phyloP scores from a whole-genome alignment of 768 basidiomycete genomes.

The Hydnomerulius pinastri region DNA sequence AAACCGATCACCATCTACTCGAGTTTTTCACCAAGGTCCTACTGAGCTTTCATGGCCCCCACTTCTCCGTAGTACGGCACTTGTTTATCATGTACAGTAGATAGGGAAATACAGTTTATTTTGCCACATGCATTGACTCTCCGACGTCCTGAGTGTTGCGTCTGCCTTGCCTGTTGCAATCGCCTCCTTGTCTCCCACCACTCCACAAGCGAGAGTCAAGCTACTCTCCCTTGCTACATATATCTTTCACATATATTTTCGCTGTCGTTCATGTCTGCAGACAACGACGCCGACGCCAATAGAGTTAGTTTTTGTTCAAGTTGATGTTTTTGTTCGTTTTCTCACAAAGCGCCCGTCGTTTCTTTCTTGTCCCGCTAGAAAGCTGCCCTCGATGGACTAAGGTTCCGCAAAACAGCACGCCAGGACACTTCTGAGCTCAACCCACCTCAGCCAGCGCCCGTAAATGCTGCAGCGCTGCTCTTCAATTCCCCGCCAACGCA shows the following conservation, averaged over 20 bases:
- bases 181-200: conserved; percentile 23
- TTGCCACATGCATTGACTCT: conserved; percentile 55
- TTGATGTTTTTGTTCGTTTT: conserved; percentile 31
- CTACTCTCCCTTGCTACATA: conserved; percentile 13
- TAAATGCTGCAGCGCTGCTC: conserved; percentile 56
- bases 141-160: conserved; percentile 44
- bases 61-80: conserved; percentile 20
- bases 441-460: conserved; percentile 54
- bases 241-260: conserved; percentile 18
- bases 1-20: too few species aligned
- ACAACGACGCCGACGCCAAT: conserved; percentile 43
- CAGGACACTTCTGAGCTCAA: conserved; percentile 28
- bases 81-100: conserved; percentile 31
- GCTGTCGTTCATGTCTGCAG: conserved; percentile 47
- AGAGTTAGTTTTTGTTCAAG: conserved; percentile 48
- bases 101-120: conserved; percentile 40
- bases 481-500: conserved; percentile 52
- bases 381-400: conserved; percentile 46
- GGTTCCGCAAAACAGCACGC: conserved; percentile 46
- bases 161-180: conserved; percentile 33
- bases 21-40: conserved; percentile 1
- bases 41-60: conserved; percentile 2
- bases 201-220: conserved; percentile 16
- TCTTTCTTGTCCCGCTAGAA: conserved; percentile 38
- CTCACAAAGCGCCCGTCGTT: conserved; percentile 34